Base-by-base conservation (phyloP, 1,284 basidiomycete species). In the Wallemia mellicola region DNA sequence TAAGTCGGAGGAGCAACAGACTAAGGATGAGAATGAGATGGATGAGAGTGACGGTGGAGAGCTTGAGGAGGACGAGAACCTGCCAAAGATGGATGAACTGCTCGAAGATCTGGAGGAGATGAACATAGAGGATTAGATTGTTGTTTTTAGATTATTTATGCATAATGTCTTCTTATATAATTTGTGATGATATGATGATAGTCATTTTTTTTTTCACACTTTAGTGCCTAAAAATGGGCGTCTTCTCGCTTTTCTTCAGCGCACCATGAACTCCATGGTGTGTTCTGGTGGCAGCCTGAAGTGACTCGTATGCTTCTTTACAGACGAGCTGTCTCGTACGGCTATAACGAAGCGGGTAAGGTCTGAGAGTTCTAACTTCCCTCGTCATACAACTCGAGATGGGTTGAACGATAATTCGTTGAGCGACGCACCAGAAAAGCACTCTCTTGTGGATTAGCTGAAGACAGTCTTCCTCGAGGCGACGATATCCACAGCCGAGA, bases 61-160 rank as follows among this genome's bases (percentile, higher is more conserved):
- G 24, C 79, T 75, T 27, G 84, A 79, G 61, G 83, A 80, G n/a
- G 89, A 94, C 67, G 73, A 77, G 2, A 89, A 94, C 70, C 91
- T 92, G 79, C 88, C 88, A 0, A 82, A 88, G 63, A 78, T 89
- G 65, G 80, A 92, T 66, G 92, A 96, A 72, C 71, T 98, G 63
- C 71, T 96, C 65, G 89, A 95, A 63, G 81, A 86, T 68, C 86
- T 96, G 67, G 89, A 95, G 66, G 73, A 72, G 58, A 64, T 76
- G 64, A 68, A 63, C 19, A 64, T 73, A 66, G 64, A 64, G 63
- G 66, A 67, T 11, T 48, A 22, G n/a, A 60, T 25, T 58, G 54
- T 38, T 60, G 2, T 5, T 24, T 54, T 1, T 54, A 14, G 17
- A 7, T 28, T 5, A 24, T 58, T 58, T 58, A 24, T 27, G 33